phyloP scores from a whole-genome alignment of 345 rosid genomes.

The Brassica carinata region DNA sequence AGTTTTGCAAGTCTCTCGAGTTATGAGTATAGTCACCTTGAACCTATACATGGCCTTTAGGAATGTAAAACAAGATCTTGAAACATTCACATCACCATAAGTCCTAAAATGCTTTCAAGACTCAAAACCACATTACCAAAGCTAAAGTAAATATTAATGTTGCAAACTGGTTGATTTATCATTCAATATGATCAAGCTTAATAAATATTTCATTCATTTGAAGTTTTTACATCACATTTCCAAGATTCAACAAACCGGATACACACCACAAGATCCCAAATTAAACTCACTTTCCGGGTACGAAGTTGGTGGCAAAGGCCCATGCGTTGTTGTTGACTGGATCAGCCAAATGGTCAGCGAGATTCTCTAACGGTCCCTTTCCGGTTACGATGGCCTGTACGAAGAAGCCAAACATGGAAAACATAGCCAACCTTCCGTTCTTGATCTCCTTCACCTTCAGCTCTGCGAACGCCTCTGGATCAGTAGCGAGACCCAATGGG shows the following conservation, averaged over 20 bases:
- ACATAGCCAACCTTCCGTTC: conserved; percentile 86
- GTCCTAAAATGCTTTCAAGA: not conserved
- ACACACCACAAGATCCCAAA: not conserved
- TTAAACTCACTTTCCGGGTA: conserved; percentile 71
- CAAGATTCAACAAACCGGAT: conserved; percentile 9
- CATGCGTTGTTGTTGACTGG: conserved; percentile 91
- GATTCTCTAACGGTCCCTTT: conserved; percentile 75
- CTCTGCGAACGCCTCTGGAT: conserved; percentile 84
- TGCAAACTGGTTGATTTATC: not conserved
- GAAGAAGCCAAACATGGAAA: conserved; percentile 85
- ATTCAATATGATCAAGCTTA: not conserved
- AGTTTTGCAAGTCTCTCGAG: not conserved
- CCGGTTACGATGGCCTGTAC: conserved; percentile 87
- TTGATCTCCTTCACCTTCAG: conserved; percentile 81
- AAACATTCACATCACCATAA: not conserved
- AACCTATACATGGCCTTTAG: not conserved
- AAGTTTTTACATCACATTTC: conserved; percentile 13
- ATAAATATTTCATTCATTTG: conserved; percentile 11
- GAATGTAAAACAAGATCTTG: not conserved
- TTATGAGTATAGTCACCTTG: not conserved
- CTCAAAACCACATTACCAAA: not conserved
- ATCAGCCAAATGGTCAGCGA: conserved; percentile 83
- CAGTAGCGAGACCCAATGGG: conserved; percentile 77
- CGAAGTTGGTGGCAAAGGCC: conserved; percentile 87
- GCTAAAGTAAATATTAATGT: not conserved